Evolutionary conservation across 805 yeast species (phyloP).

Genomic region (Cyberlindnera amylophila): DNA sequence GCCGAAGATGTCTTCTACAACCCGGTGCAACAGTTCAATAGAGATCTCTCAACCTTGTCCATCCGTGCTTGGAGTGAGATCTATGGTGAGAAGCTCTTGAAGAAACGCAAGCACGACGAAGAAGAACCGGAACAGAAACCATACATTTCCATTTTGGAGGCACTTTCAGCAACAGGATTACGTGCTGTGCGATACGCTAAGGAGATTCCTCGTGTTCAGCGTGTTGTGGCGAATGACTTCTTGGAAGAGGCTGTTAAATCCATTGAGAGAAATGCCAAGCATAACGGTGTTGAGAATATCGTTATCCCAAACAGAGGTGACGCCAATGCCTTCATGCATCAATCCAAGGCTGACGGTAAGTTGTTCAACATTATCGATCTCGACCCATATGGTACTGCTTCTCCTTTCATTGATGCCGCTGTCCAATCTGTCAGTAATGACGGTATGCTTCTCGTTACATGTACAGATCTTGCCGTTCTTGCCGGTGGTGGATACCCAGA

Average conservation of each 20-base stretch:
- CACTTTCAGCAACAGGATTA: slow-evolving; percentile 90
- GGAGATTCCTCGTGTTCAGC: slow-evolving; percentile 74
- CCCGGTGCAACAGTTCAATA: slow-evolving; percentile 93
- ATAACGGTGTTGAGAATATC: slow-evolving; percentile 54
- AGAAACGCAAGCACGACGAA: slow-evolving; percentile 31
- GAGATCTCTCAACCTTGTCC: slow-evolving; percentile 83
- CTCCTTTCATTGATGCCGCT: slow-evolving; percentile 93
- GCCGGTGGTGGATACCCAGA: slow-evolving; percentile 98
- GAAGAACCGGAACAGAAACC: slow-evolving; percentile 24
- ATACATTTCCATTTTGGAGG: slow-evolving; percentile 74
- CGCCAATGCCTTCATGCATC: slow-evolving; percentile 82
- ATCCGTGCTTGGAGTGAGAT: slow-evolving; percentile 82
- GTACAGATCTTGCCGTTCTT: slow-evolving; percentile 92
- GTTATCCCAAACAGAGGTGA: slow-evolving; percentile 78
- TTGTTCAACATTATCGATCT: slow-evolving; percentile 84
- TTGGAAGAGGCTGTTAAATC: slow-evolving; percentile 80
- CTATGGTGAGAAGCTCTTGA: slow-evolving; percentile 36
- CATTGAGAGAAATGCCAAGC: slow-evolving; percentile 65
- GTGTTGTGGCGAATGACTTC: slow-evolving; percentile 86
- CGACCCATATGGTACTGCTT: slow-evolving; percentile 97
- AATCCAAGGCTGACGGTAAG: slow-evolving; percentile 34
- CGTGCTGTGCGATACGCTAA: slow-evolving; percentile 91
- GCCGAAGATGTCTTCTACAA: slow-evolving; percentile 87
- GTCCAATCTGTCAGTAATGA: slow-evolving; percentile 78
- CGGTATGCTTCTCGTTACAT: slow-evolving; percentile 85